Percentiles rank a stretch among this genome's conserved stretches.
Evolutionary conservation across 441 rosid genomes (phyloP).

Genomic region (Melastoma candidum): DNA sequence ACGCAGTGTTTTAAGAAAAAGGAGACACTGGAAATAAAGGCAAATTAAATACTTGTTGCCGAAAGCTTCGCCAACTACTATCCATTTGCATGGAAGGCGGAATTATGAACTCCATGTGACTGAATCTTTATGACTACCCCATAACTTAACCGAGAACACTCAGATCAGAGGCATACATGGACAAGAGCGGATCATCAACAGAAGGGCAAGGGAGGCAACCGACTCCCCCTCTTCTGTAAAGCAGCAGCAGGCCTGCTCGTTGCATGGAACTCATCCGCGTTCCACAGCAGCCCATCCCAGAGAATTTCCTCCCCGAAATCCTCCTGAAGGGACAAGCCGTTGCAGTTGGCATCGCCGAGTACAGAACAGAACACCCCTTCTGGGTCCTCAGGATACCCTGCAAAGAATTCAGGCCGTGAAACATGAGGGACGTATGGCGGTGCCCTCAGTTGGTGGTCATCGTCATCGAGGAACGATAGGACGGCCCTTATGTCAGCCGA

Average conservation of each 20-base stretch:
- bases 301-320: constrained; percentile 32
- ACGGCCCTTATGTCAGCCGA: constrained; percentile 54
- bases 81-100: no score
- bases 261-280: constrained; percentile 41
- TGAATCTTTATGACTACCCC: no score
- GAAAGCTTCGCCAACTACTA: no score
- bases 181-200: constrained; percentile 15
- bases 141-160: not conserved
- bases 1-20: no score
- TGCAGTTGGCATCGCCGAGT: constrained; percentile 12
- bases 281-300: constrained; percentile 67
- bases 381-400: constrained; percentile 19
- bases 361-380: constrained; percentile 15
- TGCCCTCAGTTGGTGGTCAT: constrained; percentile 19
- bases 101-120: no score
- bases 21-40: no score
- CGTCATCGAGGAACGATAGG: constrained; percentile 50
- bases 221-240: constrained; percentile 27
- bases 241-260: constrained; percentile 21
- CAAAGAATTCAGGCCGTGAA: no score
- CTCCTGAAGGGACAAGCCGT: constrained; percentile 16
- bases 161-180: not conserved
- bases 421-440: constrained; percentile 11
- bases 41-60: no score
- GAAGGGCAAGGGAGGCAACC: constrained; percentile 34